A percentile compares a stretch with the other conserved stretches of the same genome.
phyloP scores from a whole-genome alignment of 108 stramenopile genomes.

The Craspedostauros australis region DNA sequence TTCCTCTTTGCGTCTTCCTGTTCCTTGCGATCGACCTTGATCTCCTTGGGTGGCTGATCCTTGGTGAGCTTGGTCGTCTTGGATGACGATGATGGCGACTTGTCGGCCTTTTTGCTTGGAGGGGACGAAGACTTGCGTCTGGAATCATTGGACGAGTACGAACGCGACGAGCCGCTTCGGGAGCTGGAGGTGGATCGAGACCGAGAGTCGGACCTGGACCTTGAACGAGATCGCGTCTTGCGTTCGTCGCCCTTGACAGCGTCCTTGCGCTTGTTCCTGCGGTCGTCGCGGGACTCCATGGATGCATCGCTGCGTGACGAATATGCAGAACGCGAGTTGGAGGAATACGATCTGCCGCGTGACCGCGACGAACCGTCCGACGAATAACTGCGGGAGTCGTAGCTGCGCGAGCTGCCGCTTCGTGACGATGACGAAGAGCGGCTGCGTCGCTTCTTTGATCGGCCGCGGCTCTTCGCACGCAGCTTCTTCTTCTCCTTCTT shows the following conservation, averaged over 20 bases:
- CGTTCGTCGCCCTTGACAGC: too few relatives aligned
- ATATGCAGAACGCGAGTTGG: too few relatives aligned
- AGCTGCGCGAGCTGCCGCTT: slow-evolving; percentile 18
- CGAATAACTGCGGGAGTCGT: slow-evolving; percentile 30
- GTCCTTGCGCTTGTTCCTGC: too few relatives aligned
- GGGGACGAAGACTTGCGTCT: too few relatives aligned
- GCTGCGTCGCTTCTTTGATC: slow-evolving; percentile 6
- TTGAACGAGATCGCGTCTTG: background rate
- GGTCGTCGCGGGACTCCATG: too few relatives aligned
- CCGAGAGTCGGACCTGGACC: background rate
- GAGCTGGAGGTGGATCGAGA: background rate
- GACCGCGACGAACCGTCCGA: background rate
- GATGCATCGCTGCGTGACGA: too few relatives aligned
- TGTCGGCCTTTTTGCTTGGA: background rate
- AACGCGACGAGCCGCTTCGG: background rate
- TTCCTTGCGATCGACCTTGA: too few relatives aligned
- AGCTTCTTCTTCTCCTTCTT: slow-evolving; percentile 18
- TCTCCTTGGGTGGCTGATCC: too few relatives aligned
- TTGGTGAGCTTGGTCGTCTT: too few relatives aligned
- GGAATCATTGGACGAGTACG: background rate
- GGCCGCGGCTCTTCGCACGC: background rate
- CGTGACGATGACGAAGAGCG: slow-evolving; percentile 6
- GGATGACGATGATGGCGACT: background rate
- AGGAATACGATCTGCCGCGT: slow-evolving; percentile 10
- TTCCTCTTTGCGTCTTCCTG: too few relatives aligned